Evolutionary conservation across 768 basidiomycete genomes (phyloP).

Genomic region (Boletus subparvulus): DNA sequence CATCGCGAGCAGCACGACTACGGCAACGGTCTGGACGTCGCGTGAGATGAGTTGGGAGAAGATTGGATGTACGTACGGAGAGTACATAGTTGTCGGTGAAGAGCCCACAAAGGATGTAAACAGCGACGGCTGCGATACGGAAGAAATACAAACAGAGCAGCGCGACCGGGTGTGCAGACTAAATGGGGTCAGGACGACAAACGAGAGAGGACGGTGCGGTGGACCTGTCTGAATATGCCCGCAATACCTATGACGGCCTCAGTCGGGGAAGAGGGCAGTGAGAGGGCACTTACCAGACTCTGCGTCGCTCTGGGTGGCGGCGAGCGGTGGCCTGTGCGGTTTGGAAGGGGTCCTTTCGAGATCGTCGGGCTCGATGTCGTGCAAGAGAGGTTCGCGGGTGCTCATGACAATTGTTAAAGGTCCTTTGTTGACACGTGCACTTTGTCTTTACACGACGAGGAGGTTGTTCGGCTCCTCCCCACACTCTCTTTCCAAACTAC

Average conservation of each 20-base stretch:
- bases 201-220: constrained; percentile 7
- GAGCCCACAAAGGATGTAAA: constrained; percentile 92
- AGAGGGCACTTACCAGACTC: constrained; percentile 58
- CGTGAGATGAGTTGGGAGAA: not conserved
- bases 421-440: constrained; percentile 13
- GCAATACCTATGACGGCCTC: constrained; percentile 50
- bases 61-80: constrained; percentile 55
- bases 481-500: not conserved
- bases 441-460: constrained; percentile 14
- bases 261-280: constrained; percentile 1
- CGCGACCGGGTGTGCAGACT: constrained; percentile 80
- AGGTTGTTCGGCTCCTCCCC: not conserved
- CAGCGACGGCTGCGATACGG: constrained; percentile 80
- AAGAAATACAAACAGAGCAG: constrained; percentile 91
- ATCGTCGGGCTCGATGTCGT: constrained; percentile 89
- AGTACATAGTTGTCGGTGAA: constrained; percentile 91
- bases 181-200: constrained; percentile 14
- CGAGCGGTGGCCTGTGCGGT: constrained; percentile 43
- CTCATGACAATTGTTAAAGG: constrained; percentile 43
- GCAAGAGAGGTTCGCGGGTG: constrained; percentile 61
- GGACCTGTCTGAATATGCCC: constrained; percentile 76
- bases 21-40: constrained; percentile 68
- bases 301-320: constrained; percentile 61
- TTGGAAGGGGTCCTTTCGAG: constrained; percentile 34
- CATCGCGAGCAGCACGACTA: constrained; percentile 91